Evolutionary conservation across 202 grass and related monocot genomes (phyloP), one percentile per base, ranked within the genome.

Genomic region (Panicum hallii): DNA sequence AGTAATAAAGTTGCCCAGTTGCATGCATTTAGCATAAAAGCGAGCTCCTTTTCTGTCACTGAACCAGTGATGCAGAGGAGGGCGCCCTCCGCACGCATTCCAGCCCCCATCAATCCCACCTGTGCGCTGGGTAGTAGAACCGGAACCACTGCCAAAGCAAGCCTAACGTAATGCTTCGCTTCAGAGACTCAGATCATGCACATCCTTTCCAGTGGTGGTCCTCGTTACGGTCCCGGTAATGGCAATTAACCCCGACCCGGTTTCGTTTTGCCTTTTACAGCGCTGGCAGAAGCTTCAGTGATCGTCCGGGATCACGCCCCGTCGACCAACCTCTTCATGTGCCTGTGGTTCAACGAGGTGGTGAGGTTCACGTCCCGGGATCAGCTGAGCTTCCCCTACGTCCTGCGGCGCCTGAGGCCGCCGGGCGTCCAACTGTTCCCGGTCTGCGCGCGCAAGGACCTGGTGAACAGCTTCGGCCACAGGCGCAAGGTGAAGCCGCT

Each of bases 291-390:
- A 86, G 88, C 97, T 70, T 99, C 93, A 60, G 87, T 96, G 28
- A 94, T 99, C 71, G 91, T 88, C 88, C 88, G 93, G 87, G 93
- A 92, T 84, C 93, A 96, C 49, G 50, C 89, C 9, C 88, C 91
- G 17, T 87, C 77, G 38, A 96, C 91, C 50, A 92, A 91, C 79
- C 85, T 94, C 36, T 99, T 96, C 86, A 99, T 94, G 91, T 96
- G 91, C 85, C 84, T 88, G 32, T 99, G 93, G 93, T 99, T 99
- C 84, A 96, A 99, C 79, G 97, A 96, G 86, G 97, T 94, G 76
- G 91, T 92, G 1, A 81, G 91, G 43, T 99, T 96, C 87, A 96
- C 91, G 9, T 94, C 93, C 46, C 84, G 90, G 17, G 97, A 99
- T 90, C 97, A 96, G 79, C 86, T 96, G 49, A 99, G 97, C 79